Conservation (phyloP, 192 early-diverging fungal species). For the Mortierella claussenii region DNA sequence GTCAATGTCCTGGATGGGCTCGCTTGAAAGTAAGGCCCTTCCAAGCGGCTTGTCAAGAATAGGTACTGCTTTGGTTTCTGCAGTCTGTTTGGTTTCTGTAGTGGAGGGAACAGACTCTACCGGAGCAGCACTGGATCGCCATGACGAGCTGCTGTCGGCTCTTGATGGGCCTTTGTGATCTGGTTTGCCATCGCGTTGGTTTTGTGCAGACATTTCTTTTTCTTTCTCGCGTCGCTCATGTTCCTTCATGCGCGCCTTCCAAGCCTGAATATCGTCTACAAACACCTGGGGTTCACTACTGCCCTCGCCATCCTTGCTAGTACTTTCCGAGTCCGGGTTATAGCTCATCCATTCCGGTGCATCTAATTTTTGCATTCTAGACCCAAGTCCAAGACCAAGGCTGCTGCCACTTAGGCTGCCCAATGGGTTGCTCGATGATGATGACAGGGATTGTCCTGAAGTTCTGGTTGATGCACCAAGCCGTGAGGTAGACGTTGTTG, state of each 20-base stretch:
- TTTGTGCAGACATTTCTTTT: conserved; percentile 33
- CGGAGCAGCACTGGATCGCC: conserved; percentile 37
- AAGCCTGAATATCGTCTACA: conserved; percentile 66
- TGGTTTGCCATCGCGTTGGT: conserved; percentile 33
- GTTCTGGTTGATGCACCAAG: conserved; percentile 10
- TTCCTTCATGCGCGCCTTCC: conserved; percentile 69
- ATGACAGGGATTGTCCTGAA: conserved; percentile 11
- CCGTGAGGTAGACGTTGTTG: conserved; percentile 15
- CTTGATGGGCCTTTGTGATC: conserved; percentile 52
- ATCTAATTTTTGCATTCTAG: conserved; percentile 41
- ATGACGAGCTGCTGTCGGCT: conserved; percentile 59
- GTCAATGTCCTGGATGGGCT: conserved; percentile 54
- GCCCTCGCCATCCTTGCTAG: conserved; percentile 27
- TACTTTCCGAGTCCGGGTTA: conserved; percentile 57
- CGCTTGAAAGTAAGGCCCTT: conserved; percentile 21
- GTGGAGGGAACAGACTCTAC: background rate
- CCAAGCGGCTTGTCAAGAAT: conserved; percentile 25
- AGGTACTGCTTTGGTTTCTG: background rate
- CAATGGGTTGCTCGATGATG: conserved; percentile 8
- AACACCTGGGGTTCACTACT: conserved; percentile 50
- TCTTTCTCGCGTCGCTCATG: conserved; percentile 59
- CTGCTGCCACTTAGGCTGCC: conserved; percentile 16
- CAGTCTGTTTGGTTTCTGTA: conserved; percentile 23
- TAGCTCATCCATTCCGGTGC: conserved; percentile 73
- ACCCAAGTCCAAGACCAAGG: conserved; percentile 3